Evolutionary conservation across 1,284 basidiomycete genomes (phyloP), one percentile per base, ranked within the genome.

Genomic region (Caloboletus inedulis): DNA sequence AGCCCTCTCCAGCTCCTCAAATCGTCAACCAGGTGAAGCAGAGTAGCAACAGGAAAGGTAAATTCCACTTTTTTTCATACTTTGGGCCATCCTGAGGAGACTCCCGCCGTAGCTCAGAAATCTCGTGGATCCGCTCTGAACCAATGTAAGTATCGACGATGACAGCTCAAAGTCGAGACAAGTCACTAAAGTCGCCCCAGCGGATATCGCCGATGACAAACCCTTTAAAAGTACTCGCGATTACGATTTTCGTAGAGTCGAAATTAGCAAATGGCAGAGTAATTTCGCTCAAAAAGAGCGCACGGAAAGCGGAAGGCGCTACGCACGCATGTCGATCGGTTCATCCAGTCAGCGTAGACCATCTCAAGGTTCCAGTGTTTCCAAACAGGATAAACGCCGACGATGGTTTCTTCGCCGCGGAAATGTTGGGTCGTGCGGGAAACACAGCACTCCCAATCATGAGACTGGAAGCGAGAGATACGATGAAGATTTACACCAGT

Each of bases 311-410:
- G 45, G 46, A 34, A 54, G 43, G 42, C 54, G 33, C 27, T 53
- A 57, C n/a, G 51, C 53, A 9, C 62, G 65, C 42, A 66, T 66
- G 62, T 60, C 62, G 16, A 61, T 60, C 3, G 57, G 59, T 30
- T 52, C 59, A 12, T 43, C 54, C 5, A 8, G 40, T 30, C 55
- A 42, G 43, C 52, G 39, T 23, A 36, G 47, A 23, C 7, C 25
- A 21, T 48, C 57, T 16, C 45, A 50, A 13, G 39, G 9, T 7
- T 27, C 54, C 27, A 27, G 18, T n/a, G 7, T 18, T 25, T 34
- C 34, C 1, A 33, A 18, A 16, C 52, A 30, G 16, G 56, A 49
- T 36, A 61, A 37, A 41, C 62, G 62, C 9, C 62, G 60, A 35
- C 64, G 55, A 30, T 61, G 60, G 62, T 63, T 63, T 43, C 7